Conservation (phyloP, 768 basidiomycete species). For the Phylloporus arenicola region DNA sequence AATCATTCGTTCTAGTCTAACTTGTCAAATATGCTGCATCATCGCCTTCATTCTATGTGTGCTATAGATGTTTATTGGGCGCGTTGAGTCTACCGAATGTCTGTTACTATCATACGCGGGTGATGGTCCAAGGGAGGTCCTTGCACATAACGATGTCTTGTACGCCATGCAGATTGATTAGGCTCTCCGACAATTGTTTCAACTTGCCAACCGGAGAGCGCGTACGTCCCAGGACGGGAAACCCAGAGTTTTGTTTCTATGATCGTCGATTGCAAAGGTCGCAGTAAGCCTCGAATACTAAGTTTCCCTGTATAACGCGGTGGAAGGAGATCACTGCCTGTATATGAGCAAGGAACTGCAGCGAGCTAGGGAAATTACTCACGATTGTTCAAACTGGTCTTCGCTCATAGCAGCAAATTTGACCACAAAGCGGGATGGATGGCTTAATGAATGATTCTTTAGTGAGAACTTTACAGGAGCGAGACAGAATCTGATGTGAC, state of each 20-base stretch:
- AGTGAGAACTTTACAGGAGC: constrained; percentile 52
- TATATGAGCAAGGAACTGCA: constrained; percentile 5
- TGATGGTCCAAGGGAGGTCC: constrained; percentile 25
- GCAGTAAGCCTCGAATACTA: constrained; percentile 55
- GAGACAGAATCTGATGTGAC: constrained; percentile 45
- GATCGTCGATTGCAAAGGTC: constrained; percentile 40
- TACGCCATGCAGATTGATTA: constrained; percentile 26
- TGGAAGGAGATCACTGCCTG: constrained; percentile 38
- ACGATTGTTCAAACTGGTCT: constrained; percentile 20
- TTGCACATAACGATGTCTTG: constrained; percentile 39
- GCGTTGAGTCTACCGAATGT: constrained; percentile 7
- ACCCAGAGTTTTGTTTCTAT: constrained; percentile 55
- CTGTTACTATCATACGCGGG: constrained; percentile 33
- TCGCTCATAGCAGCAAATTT: constrained; percentile 34
- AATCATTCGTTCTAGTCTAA: not conserved
- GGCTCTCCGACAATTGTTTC: constrained; percentile 58
- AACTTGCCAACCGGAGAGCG: constrained; percentile 61
- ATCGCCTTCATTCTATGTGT: constrained; percentile 13
- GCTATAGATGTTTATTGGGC: constrained; percentile 3
- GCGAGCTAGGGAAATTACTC: constrained; percentile 5
- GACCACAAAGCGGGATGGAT: constrained; percentile 53
- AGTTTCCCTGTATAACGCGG: constrained; percentile 64
- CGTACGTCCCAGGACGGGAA: constrained; percentile 58
- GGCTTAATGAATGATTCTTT: constrained; percentile 67
- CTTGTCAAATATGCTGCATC: not conserved